phyloP scores from a whole-genome alignment of 2,329 filamentous ascomycete species.

The Hypoxylon sp. region DNA sequence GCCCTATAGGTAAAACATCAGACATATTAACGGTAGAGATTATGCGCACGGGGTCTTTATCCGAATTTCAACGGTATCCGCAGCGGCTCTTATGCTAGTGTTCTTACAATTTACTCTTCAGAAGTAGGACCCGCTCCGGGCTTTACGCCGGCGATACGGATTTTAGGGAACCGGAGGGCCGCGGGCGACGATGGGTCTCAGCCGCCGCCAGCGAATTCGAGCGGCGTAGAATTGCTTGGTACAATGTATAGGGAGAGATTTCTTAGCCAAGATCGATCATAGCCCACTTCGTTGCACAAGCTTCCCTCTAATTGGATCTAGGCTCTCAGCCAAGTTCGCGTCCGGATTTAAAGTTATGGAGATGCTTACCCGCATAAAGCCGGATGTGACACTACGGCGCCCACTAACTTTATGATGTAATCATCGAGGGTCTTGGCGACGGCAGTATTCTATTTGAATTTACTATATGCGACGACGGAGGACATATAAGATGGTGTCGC shows the following conservation, averaged over 20 bases:
- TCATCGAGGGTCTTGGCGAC: not conserved
- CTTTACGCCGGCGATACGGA: not conserved
- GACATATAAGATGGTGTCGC: slow-evolving; percentile 5
- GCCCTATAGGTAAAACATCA: too few species aligned
- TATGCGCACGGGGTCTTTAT: not conserved
- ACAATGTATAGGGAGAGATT: not conserved
- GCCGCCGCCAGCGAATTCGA: not conserved
- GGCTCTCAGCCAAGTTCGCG: not conserved
- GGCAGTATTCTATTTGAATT: not conserved
- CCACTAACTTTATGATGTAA: not conserved
- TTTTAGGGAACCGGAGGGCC: not conserved
- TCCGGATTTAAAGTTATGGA: slow-evolving; percentile 17
- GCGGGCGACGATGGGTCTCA: not conserved
- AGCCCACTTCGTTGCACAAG: not conserved
- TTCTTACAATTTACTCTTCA: not conserved
- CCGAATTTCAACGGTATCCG: not conserved
- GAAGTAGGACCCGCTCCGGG: not conserved
- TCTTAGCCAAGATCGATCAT: not conserved
- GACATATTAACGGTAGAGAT: not conserved
- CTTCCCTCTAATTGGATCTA: not conserved
- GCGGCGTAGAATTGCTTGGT: not conserved
- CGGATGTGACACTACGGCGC: not conserved
- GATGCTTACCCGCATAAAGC: slow-evolving; percentile 17
- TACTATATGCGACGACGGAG: not conserved
- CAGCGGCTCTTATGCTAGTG: not conserved